Conservation (phyloP, 164 flowering plant species). For the Magnolia officinalis region DNA sequence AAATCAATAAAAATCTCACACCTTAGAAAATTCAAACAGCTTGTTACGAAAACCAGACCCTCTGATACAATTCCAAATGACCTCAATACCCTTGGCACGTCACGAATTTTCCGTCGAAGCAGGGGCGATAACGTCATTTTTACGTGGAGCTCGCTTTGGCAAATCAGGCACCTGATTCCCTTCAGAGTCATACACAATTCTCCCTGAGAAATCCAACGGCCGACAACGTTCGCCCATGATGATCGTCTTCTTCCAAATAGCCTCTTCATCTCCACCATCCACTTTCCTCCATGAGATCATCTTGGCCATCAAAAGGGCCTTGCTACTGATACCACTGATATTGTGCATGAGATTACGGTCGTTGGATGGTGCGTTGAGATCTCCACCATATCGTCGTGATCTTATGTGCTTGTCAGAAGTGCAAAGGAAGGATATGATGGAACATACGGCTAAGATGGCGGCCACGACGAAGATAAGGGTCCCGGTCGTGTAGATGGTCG, state of each 20-base stretch:
- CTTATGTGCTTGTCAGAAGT: constrained; percentile 18
- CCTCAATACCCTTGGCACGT: neutral
- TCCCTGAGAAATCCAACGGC: constrained; percentile 59
- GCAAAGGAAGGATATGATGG: constrained; percentile 23
- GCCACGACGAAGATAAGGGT: constrained; percentile 9
- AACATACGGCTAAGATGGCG: constrained; percentile 14
- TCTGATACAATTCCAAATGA: neutral
- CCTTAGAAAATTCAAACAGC: too few species aligned
- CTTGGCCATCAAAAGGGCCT: constrained; percentile 39
- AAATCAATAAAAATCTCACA: too few species aligned
- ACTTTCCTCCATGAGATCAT: constrained; percentile 50
- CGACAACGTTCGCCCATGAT: constrained; percentile 60
- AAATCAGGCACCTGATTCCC: constrained; percentile 39
- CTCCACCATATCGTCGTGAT: neutral
- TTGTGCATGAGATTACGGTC: constrained; percentile 12
- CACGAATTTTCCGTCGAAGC: neutral
- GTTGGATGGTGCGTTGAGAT: neutral
- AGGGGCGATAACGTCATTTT: neutral
- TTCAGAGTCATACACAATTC: constrained; percentile 41
- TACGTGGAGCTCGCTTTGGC: neutral
- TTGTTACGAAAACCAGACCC: neutral
- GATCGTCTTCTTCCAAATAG: constrained; percentile 59
- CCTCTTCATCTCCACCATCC: constrained; percentile 13
- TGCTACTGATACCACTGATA: constrained; percentile 33
- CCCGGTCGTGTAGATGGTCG: neutral